These are phyloP conservation scores for Aspergillus piperis DNA, from an alignment of 2,329 filamentous ascomycete genomes.

Conservation along the genomic window DNA sequence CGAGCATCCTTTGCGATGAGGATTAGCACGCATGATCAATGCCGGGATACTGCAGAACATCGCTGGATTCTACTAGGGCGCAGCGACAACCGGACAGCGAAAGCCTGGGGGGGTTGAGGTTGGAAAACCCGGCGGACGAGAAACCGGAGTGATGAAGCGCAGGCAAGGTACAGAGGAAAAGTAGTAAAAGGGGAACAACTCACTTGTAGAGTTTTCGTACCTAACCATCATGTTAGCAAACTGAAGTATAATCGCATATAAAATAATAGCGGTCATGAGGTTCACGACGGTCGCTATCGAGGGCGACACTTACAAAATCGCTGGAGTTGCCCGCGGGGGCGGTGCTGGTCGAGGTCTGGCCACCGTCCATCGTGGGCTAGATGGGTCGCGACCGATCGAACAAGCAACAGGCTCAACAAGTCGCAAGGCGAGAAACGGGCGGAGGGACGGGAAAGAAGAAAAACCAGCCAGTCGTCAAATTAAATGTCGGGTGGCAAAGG, in stretches of 20 bases:
- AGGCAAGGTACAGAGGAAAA: slow-evolving; percentile 9
- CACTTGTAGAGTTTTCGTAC: slow-evolving; percentile 99
- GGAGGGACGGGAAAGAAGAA: slow-evolving; percentile 13
- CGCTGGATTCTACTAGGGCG: neutral
- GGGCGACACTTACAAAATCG: slow-evolving; percentile 76
- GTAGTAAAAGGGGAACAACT: slow-evolving; percentile 35
- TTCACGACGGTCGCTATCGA: slow-evolving; percentile 13
- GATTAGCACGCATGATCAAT: slow-evolving; percentile 11
- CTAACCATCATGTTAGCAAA: slow-evolving; percentile 51
- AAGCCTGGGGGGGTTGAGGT: slow-evolving; percentile 2
- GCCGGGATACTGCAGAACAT: neutral
- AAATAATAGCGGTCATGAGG: slow-evolving; percentile 10
- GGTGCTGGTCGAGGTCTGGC: slow-evolving; percentile 43
- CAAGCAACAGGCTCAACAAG: slow-evolving; percentile 30
- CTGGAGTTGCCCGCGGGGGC: slow-evolving; percentile 76
- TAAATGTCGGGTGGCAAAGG: slow-evolving; percentile 1
- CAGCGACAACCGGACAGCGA: slow-evolving; percentile 2
- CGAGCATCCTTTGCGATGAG: slow-evolving; percentile 73
- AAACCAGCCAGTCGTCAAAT: slow-evolving; percentile 7
- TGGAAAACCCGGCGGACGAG: slow-evolving; percentile 3
- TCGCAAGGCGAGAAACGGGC: slow-evolving; percentile 22
- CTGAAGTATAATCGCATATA: slow-evolving; percentile 24
- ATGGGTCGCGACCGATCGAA: slow-evolving; percentile 44
- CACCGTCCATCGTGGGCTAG: slow-evolving; percentile 49
- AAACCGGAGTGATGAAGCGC: slow-evolving; percentile 3